Conservation (phyloP, 2,329 filamentous ascomycete species). For the Aspergillus jensenii region DNA sequence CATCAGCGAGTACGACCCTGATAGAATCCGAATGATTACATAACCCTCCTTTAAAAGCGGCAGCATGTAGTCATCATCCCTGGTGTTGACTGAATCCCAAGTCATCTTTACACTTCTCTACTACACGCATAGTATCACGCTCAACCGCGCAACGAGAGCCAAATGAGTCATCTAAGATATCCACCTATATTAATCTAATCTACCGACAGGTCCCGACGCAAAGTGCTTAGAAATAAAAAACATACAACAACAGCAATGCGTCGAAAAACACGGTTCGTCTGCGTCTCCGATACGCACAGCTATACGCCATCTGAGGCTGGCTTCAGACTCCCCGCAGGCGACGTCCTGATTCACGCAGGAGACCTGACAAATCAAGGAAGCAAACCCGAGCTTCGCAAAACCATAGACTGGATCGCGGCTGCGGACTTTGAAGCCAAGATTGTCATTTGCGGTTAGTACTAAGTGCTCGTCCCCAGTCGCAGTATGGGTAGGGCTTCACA, state of each 20-base stretch:
- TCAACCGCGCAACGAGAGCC: no score
- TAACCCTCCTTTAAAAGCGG: background rate
- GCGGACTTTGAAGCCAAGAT: conserved; percentile 57
- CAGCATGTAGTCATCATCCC: background rate
- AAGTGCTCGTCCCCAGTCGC: background rate
- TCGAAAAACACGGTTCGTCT: conserved; percentile 54
- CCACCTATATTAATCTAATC: background rate
- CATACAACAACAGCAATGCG: conserved; percentile 20
- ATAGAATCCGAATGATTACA: background rate
- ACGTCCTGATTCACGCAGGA: conserved; percentile 60
- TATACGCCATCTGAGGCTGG: conserved; percentile 48
- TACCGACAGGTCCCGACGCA: background rate
- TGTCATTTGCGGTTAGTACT: conserved; percentile 52
- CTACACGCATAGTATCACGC: no score
- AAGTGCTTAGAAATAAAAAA: background rate
- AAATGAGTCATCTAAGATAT: background rate
- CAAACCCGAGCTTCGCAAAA: conserved; percentile 51
- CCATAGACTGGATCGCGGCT: conserved; percentile 53
- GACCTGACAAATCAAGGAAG: conserved; percentile 59
- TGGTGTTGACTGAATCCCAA: background rate
- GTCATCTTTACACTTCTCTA: no score
- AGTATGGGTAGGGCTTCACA: no score
- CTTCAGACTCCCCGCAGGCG: conserved; percentile 55
- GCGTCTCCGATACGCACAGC: conserved; percentile 60
- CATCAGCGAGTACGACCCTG: background rate